These are phyloP conservation scores for Fonsecaea monophora DNA, from an alignment of 2,329 filamentous ascomycete species.

Conservation along the genomic window DNA sequence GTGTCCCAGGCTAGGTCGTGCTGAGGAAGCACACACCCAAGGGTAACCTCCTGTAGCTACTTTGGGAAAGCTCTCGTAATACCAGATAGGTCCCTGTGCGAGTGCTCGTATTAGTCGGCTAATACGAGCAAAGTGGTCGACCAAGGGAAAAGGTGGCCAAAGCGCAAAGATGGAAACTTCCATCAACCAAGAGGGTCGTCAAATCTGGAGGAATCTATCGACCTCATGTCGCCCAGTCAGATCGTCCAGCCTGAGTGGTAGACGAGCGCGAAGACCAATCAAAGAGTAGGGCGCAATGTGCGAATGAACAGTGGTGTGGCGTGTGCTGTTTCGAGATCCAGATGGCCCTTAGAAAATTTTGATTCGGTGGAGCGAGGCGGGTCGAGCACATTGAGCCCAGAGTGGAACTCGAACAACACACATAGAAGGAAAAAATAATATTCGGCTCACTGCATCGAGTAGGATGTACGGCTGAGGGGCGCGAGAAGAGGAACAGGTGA, in stretches of 20 bases:
- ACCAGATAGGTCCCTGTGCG: not conserved
- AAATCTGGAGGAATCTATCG: not conserved
- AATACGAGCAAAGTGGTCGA: not conserved
- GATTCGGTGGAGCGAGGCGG: constrained; percentile 1
- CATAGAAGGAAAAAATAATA: not conserved
- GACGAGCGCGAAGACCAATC: constrained; percentile 5
- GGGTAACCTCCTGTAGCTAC: constrained; percentile 1
- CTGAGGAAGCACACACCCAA: not conserved
- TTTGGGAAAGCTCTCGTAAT: not conserved
- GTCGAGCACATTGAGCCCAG: not conserved
- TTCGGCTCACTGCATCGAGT: not conserved
- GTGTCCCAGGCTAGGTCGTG: not conserved
- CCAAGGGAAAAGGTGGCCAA: not conserved
- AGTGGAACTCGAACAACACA: not conserved
- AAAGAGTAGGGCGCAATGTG: not conserved
- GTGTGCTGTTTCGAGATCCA: not conserved
- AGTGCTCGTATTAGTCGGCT: not conserved
- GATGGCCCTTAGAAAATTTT: not conserved
- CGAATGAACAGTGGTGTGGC: not conserved
- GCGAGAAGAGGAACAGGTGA: not conserved
- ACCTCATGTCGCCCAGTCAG: constrained; percentile 2
- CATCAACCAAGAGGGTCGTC: not conserved
- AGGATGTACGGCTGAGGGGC: not conserved
- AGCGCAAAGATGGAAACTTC: not conserved
- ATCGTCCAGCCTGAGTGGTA: not conserved